Evolutionary conservation across 148 eudicot genomes (phyloP), one percentile per base, ranked within the genome.

Genomic region (Rhododendron ovatum): DNA sequence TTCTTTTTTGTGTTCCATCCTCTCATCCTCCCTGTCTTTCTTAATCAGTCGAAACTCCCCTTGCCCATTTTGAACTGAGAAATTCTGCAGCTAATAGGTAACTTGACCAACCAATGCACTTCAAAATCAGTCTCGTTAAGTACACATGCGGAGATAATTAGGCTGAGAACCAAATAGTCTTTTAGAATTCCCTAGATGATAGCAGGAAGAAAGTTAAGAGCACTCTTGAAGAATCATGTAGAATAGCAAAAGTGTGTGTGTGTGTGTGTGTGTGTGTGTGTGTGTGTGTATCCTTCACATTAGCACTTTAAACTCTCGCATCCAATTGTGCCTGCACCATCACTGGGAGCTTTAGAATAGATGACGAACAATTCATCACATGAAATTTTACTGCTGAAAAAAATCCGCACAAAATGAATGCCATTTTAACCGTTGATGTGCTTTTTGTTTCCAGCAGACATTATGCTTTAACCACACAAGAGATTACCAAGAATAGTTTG

Each of bases 241-340:
- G 13, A 28, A 4, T 28, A 69, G 35, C 33, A 69, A 8, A 65
- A 26, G 4, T 0, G 3, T 0, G 3, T 15, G 0, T 3, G 4
- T 0, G 3, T 0, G 3, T 15, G 0, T 3, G 2, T 51, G 0
- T 12, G 0, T 3, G 4, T 0, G 3, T 0, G 3, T 15, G 0
- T 3, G 2, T 51, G 0, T 12, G 3, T 28, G 0, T 10, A 11
- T n/a, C 7, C 28, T 18, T 18, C 9, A 22, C 67, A 26, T 24
- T 67, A 26, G 73, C 75, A 12, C 75, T 69, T 69, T 1, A 69
- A 28, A 30, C 18, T 69, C 4, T 13, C 5, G 5, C 35, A 3
- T 67, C 74, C 33, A 51, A 51, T 51, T 51, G 17, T 51, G 55
- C 55, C 5, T 9, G 73, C 73, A n/a, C 33, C 26, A 4, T 26